These are phyloP conservation scores for Pulchroboletus neoregius DNA, from an alignment of 1,284 basidiomycete species.

Conservation along the genomic window DNA sequence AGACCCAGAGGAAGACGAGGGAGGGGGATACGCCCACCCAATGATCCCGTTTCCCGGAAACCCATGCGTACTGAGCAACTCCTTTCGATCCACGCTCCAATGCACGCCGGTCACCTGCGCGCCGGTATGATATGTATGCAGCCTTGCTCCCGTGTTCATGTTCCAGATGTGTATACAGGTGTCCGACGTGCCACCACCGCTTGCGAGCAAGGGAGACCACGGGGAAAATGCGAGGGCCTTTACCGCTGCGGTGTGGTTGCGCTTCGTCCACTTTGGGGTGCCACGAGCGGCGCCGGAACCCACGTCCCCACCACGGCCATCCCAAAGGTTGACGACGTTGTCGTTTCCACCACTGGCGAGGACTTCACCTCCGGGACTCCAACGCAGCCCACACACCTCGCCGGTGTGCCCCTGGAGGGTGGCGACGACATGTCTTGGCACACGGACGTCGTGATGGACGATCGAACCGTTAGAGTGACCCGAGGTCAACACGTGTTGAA, in stretches of 20 bases:
- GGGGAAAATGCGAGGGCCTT: slow-evolving; percentile 98
- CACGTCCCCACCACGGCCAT: slow-evolving; percentile 71
- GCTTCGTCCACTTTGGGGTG: slow-evolving; percentile 84
- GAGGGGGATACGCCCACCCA: slow-evolving; percentile 63
- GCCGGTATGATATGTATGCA: slow-evolving; percentile 79
- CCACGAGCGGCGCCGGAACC: slow-evolving; percentile 52
- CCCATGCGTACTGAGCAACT: slow-evolving; percentile 91
- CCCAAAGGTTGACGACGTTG: slow-evolving; percentile 97
- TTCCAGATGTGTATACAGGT: slow-evolving; percentile 95
- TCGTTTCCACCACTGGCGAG: slow-evolving; percentile 94
- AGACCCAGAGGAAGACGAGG: slow-evolving; percentile 46
- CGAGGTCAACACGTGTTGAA: slow-evolving; percentile 80
- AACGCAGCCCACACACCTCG: slow-evolving; percentile 83
- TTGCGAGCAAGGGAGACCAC: slow-evolving; percentile 89
- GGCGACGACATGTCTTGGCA: slow-evolving; percentile 84
- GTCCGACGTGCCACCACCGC: slow-evolving; percentile 93
- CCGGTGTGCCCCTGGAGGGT: slow-evolving; percentile 86
- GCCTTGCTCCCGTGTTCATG: slow-evolving; percentile 81
- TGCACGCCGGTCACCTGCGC: slow-evolving; percentile 92
- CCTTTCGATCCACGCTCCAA: slow-evolving; percentile 88
- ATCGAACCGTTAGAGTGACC: slow-evolving; percentile 91
- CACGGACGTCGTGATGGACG: slow-evolving; percentile 90
- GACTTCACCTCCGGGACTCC: slow-evolving; percentile 83
- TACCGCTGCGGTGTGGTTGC: slow-evolving; percentile 92
- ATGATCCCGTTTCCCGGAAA: slow-evolving; percentile 77